Conservation (phyloP, 2,329 filamentous ascomycete species). For the Aspergillus arachidicola region DNA sequence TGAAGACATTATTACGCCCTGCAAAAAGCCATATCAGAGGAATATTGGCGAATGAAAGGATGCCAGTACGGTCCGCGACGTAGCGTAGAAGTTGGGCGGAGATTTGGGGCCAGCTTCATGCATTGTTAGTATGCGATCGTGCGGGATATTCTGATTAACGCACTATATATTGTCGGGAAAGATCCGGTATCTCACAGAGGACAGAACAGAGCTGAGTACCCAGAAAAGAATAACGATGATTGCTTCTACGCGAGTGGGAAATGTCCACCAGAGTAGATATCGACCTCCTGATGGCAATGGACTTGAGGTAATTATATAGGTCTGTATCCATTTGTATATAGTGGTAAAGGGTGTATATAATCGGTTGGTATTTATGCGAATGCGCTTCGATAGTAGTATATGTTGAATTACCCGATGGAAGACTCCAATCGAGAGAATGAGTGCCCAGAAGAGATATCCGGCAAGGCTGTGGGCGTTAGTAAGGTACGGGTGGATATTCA, state of each 20-base stretch:
- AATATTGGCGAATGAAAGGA: constrained; percentile 65
- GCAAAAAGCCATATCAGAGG: constrained; percentile 68
- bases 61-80: constrained; percentile 64
- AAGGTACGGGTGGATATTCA: neutral
- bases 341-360: constrained; percentile 9
- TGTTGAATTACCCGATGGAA: constrained; percentile 30
- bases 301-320: constrained; percentile 47
- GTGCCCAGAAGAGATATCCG: constrained; percentile 46
- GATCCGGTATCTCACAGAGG: constrained; percentile 47
- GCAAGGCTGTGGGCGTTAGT: constrained; percentile 24
- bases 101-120: constrained; percentile 30
- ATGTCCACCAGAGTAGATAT: constrained; percentile 46
- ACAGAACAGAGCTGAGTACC: constrained; percentile 47
- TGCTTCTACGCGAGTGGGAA: constrained; percentile 53
- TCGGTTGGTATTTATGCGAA: neutral
- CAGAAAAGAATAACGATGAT: constrained; percentile 50
- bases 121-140: constrained; percentile 9
- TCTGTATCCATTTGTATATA: constrained; percentile 36
- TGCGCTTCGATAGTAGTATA: constrained; percentile 18
- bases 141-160: constrained; percentile 10
- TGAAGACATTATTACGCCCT: constrained; percentile 66
- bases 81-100: constrained; percentile 54
- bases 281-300: constrained; percentile 47
- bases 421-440: constrained; percentile 39
- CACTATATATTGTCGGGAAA: constrained; percentile 54